Evolutionary conservation across 805 yeast species (phyloP), one percentile per base, ranked within the genome.

Genomic region (Candida bentonensis): DNA sequence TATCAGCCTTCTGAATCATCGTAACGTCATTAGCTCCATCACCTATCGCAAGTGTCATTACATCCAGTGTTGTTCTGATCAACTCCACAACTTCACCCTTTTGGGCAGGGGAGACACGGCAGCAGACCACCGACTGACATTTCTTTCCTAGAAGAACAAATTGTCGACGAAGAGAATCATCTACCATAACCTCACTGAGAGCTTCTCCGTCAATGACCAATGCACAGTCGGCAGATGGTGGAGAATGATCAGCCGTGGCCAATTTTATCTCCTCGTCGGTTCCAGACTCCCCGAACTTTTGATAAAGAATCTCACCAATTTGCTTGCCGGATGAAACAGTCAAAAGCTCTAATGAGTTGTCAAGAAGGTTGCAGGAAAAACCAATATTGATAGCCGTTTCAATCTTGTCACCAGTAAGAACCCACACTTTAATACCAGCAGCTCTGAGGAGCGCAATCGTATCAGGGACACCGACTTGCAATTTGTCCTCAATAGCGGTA

Each of bases 11-110:
- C 55, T 82, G 89, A 49, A 82, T 83, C 94, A 82, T 82, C 5
- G 92, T 83, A 42, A 82, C 92, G 59, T 82, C 94, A 56, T 82
- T 82, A 22, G 92, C 84, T 50, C 94, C 94, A 58, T 82, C 94
- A 25, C 94, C 94, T 57, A 82, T 76, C 0, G 89, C 85, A 46
- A 82, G 67, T 0, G 92, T 81, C 77, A 81, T 80, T 26, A 82
- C 92, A 42, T 72, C 70, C 51, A 82, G 68, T 5, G 70, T 69
- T 23, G 69, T 65, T 56, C 79, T 79, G 22, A 82, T 87, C 65
- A 78, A 61, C 48, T 65, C 68, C 21, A 82, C 89, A 22, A 83
- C 82, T 15, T 72, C 72, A 2, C 92, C 94, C 63, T 82, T 82
- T 59, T 82, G 92, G 17, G 87, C 73, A 4, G 94, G 92, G 2